Conservation (phyloP, 768 basidiomycete genomes). For the Termitomyces sp. region DNA sequence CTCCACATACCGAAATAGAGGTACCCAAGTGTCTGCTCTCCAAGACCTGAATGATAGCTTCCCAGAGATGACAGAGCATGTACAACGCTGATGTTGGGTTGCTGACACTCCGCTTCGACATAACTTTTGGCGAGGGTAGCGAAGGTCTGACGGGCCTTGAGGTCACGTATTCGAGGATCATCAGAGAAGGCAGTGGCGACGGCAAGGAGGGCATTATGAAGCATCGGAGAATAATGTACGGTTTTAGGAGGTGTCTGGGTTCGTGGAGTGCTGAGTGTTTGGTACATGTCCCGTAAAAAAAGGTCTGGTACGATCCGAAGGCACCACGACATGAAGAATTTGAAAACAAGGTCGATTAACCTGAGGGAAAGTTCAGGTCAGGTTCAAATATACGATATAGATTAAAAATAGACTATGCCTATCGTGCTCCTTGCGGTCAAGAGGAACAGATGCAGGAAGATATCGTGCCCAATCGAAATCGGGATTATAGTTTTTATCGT, state of each 20-base stretch:
- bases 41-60: constrained; percentile 40
- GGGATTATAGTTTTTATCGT: constrained; percentile 33
- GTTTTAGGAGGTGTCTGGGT: constrained; percentile 36
- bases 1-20: constrained; percentile 36
- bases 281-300: constrained; percentile 45
- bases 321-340: constrained; percentile 46
- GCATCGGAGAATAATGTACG: constrained; percentile 64
- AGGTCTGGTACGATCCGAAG: constrained; percentile 40
- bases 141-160: constrained; percentile 35
- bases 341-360: constrained; percentile 41
- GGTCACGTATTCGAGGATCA: constrained; percentile 34
- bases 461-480: constrained; percentile 47
- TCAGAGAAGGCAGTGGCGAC: constrained; percentile 39
- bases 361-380: constrained; percentile 14
- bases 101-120: constrained; percentile 39
- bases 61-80: constrained; percentile 37
- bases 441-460: constrained; percentile 34
- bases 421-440: constrained; percentile 40
- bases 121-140: constrained; percentile 37
- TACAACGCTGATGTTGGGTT: constrained; percentile 38
- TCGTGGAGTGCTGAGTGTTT: constrained; percentile 29
- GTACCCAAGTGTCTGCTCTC: constrained; percentile 42
- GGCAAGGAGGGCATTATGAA: constrained; percentile 61
- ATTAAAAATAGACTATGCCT: constrained; percentile 21
- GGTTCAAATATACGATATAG: not conserved